A percentile compares a stretch with the other conserved stretches of the same genome.
These are phyloP conservation scores for Inonotus obliquus DNA, from an alignment of 1,284 basidiomycete genomes.

Conservation along the genomic window DNA sequence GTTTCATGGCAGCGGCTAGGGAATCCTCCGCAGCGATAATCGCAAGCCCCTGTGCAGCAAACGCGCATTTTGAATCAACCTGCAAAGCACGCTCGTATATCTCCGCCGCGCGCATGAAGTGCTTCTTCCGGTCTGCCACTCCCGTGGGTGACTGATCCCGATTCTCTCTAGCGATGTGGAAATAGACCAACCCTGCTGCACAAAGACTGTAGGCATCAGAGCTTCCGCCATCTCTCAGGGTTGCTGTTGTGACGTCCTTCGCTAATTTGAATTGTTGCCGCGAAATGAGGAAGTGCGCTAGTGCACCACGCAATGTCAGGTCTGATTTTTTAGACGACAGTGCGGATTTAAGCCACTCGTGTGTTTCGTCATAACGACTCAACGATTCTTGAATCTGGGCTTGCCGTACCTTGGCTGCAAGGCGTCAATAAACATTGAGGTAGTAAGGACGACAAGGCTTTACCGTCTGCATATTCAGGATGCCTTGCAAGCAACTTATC, in stretches of 20 bases:
- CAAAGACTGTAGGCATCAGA: slow-evolving; percentile 90
- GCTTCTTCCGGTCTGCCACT: slow-evolving; percentile 67
- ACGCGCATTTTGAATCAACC: slow-evolving; percentile 77
- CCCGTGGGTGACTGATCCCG: slow-evolving; percentile 53
- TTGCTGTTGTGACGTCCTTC: slow-evolving; percentile 81
- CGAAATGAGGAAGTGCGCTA: slow-evolving; percentile 78
- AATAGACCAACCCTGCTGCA: slow-evolving; percentile 81
- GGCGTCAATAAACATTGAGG: neutral
- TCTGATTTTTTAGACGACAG: slow-evolving; percentile 66
- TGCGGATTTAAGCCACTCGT: slow-evolving; percentile 84
- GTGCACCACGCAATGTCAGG: slow-evolving; percentile 55
- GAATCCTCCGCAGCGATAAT: slow-evolving; percentile 90
- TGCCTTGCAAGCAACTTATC: slow-evolving; percentile 79
- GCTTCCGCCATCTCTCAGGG: slow-evolving; percentile 78
- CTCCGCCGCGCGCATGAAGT: slow-evolving; percentile 80
- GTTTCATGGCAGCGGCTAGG: slow-evolving; percentile 39
- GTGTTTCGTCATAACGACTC: slow-evolving; percentile 74
- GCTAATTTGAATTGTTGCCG: slow-evolving; percentile 67
- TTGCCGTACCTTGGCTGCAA: slow-evolving; percentile 82
- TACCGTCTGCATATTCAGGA: slow-evolving; percentile 92
- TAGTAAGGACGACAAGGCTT: slow-evolving; percentile 26
- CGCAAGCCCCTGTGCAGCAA: slow-evolving; percentile 90
- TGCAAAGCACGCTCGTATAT: slow-evolving; percentile 87
- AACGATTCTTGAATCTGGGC: slow-evolving; percentile 70
- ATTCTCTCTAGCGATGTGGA: slow-evolving; percentile 79